Evolutionary conservation across 1,284 basidiomycete species (phyloP).

Genomic region (Lentinula novae-zelandiae): DNA sequence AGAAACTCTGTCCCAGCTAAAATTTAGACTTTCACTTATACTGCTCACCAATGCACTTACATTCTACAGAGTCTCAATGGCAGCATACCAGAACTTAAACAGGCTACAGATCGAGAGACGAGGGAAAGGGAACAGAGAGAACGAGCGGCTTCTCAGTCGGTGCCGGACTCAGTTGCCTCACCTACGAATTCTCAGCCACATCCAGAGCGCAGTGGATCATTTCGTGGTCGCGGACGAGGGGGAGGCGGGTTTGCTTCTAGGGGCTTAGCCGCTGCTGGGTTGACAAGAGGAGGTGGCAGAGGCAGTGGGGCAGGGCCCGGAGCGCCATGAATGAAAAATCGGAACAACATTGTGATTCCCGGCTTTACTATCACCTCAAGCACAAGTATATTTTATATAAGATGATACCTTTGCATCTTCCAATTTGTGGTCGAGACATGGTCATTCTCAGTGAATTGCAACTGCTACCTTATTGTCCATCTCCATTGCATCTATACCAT

Average conservation of each 20-base stretch:
- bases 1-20: background rate
- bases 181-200: constrained; percentile 7
- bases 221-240: constrained; percentile 2
- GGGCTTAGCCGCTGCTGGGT: constrained; percentile 64
- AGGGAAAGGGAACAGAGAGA: constrained; percentile 33
- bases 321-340: constrained; percentile 2
- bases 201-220: constrained; percentile 42
- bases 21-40: no score
- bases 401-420: no score
- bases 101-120: constrained; percentile 65
- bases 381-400: no score
- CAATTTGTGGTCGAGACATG: no score
- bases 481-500: background rate
- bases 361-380: no score
- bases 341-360: no score
- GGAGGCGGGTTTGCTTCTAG: constrained; percentile 59
- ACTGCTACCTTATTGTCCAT: no score
- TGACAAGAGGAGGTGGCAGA: constrained; percentile 39
- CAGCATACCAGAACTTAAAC: constrained; percentile 56
- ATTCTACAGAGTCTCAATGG: constrained; percentile 62
- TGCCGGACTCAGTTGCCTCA: constrained; percentile 9
- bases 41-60: background rate
- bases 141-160: background rate
- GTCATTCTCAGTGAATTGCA: no score
- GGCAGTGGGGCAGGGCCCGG: background rate